Evolutionary conservation across 164 flowering plant genomes (phyloP).

Genomic region (Aristolochia fimbriata): DNA sequence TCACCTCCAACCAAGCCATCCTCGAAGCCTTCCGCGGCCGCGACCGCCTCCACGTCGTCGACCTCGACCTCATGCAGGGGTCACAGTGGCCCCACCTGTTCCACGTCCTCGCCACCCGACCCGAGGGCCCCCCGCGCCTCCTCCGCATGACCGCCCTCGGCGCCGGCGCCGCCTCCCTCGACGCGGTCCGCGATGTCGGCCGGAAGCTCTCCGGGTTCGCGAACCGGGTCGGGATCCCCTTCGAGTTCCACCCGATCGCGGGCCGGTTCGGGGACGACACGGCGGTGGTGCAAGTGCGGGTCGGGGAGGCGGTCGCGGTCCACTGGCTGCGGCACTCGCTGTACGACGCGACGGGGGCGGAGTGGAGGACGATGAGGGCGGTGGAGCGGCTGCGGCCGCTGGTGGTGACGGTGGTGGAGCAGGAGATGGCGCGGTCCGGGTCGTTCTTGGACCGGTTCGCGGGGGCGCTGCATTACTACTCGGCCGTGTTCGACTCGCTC

Average conservation of each 20-base stretch:
- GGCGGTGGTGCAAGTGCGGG: conserved; percentile 22
- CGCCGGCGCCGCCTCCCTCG: conserved; percentile 38
- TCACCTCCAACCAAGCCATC: conserved; percentile 81
- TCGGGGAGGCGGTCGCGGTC: conserved; percentile 52
- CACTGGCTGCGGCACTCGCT: conserved; percentile 64
- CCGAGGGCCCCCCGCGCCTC: conserved; percentile 56
- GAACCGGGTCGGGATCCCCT: conserved; percentile 46
- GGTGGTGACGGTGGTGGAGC: conserved; percentile 57
- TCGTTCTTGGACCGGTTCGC: conserved; percentile 63
- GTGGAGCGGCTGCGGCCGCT: conserved; percentile 36
- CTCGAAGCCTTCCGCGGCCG: conserved; percentile 51
- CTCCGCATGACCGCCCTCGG: conserved; percentile 64
- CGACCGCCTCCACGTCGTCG: conserved; percentile 57
- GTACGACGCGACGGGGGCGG: conserved; percentile 59
- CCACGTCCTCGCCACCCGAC: conserved; percentile 55
- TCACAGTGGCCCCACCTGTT: conserved; percentile 75
- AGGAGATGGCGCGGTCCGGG: conserved; percentile 36
- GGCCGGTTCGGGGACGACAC: conserved; percentile 33
- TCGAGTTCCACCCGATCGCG: conserved; percentile 58
- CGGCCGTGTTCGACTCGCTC: conserved; percentile 55
- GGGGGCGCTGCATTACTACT: conserved; percentile 56
- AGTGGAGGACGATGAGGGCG: conserved; percentile 49
- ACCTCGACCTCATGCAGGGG: conserved; percentile 78
- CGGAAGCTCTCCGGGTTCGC: conserved; percentile 55
- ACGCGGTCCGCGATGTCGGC: conserved; percentile 43